Conservation (phyloP, 2,329 filamentous ascomycete genomes). For the Aspergillus pseudonomiae region DNA sequence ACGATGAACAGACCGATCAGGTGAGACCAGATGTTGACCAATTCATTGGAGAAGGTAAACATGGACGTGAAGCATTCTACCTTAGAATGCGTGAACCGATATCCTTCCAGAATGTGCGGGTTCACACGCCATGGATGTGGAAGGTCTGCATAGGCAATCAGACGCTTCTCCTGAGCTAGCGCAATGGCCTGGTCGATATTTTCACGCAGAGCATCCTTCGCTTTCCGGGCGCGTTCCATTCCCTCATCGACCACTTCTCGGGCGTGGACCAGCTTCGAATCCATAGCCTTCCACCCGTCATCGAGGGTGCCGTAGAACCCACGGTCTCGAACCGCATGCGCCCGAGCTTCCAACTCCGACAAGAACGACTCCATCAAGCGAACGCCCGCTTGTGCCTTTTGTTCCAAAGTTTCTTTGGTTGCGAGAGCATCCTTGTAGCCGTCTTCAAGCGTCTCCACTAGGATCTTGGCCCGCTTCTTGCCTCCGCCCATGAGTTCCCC, state of each 20-base stretch:
- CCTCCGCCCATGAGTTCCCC: slow-evolving; percentile 89
- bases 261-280: slow-evolving; percentile 75
- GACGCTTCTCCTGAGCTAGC: slow-evolving; percentile 74
- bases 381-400: slow-evolving; percentile 87
- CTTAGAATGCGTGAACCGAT: slow-evolving; percentile 92
- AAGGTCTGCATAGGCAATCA: slow-evolving; percentile 87
- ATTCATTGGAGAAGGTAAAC: slow-evolving; percentile 86
- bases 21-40: slow-evolving; percentile 98
- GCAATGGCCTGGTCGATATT: slow-evolving; percentile 78
- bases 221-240: slow-evolving; percentile 78
- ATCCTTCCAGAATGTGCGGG: slow-evolving; percentile 86
- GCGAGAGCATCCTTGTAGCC: slow-evolving; percentile 84
- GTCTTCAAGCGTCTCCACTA: slow-evolving; percentile 89
- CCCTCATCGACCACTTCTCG: slow-evolving; percentile 78
- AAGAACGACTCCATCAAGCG: slow-evolving; percentile 84
- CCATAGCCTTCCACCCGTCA: slow-evolving; percentile 77
- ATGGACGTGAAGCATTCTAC: slow-evolving; percentile 83
- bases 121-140: slow-evolving; percentile 93
- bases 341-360: slow-evolving; percentile 79
- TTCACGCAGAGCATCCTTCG: slow-evolving; percentile 79
- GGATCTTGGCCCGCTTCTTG: slow-evolving; percentile 77
- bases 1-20: slow-evolving; percentile 86
- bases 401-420: slow-evolving; percentile 83
- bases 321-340: slow-evolving; percentile 76
- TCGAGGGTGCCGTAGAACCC: slow-evolving; percentile 78